Evolutionary conservation across 2,329 filamentous ascomycete genomes (phyloP).

Genomic region (Neonectria faginata): DNA sequence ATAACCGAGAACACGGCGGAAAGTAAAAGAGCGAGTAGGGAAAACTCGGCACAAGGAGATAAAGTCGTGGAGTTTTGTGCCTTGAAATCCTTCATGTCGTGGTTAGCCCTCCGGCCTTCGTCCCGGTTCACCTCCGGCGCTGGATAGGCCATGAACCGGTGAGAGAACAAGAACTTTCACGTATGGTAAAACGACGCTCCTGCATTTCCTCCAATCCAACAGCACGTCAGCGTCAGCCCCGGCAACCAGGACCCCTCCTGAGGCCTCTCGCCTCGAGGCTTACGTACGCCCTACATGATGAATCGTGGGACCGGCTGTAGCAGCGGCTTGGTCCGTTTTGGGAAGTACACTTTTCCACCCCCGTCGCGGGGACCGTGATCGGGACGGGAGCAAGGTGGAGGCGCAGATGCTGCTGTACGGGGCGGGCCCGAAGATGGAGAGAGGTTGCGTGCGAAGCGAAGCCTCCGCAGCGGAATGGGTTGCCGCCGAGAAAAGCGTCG

Average conservation of each 20-base stretch:
- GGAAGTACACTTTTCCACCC: neutral
- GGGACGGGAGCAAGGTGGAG: slow-evolving; percentile 14
- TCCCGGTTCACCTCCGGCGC: neutral
- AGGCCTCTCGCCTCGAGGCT: slow-evolving; percentile 7
- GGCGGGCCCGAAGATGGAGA: slow-evolving; percentile 1
- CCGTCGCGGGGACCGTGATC: slow-evolving; percentile 1
- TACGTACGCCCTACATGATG: slow-evolving; percentile 24
- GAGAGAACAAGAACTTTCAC: neutral
- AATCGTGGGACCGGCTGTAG: neutral
- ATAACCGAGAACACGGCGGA: too few relatives aligned
- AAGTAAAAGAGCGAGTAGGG: too few relatives aligned
- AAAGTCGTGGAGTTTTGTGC: too few relatives aligned
- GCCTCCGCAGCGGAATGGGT: slow-evolving; percentile 10
- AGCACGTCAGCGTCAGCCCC: slow-evolving; percentile 1
- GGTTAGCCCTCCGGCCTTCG: too few relatives aligned
- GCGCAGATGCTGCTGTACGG: slow-evolving; percentile 12
- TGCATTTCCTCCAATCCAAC: neutral
- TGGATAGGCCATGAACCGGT: neutral
- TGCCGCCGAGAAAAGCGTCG: neutral
- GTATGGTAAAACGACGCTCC: neutral
- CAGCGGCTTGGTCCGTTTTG: slow-evolving; percentile 1
- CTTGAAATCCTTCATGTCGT: too few relatives aligned
- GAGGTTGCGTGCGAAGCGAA: neutral
- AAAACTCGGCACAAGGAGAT: too few relatives aligned
- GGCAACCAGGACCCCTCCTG: neutral